Percentiles rank a stretch among this genome's conserved stretches.
Conservation (phyloP, 805 yeast genomes). For the Wickerhamomyces silvicola region DNA sequence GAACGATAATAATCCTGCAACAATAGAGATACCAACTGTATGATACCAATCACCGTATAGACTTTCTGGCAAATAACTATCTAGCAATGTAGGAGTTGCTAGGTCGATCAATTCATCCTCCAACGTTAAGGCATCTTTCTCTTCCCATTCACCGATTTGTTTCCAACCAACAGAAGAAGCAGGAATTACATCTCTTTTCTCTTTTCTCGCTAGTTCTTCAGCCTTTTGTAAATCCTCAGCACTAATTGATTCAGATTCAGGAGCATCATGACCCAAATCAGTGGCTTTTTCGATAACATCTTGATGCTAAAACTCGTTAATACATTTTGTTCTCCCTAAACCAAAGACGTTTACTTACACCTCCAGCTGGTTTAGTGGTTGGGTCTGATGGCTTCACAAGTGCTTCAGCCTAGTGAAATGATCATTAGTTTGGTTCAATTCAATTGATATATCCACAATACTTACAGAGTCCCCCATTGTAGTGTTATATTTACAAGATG, state of each 20-base stretch:
- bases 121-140: conserved; percentile 51
- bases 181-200: conserved; percentile 42
- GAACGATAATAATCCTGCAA: conserved; percentile 72
- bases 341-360: conserved; percentile 7
- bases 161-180: conserved; percentile 89
- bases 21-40: conserved; percentile 62
- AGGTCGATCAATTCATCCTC: conserved; percentile 73
- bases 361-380: conserved; percentile 11
- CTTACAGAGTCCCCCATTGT: too few species aligned
- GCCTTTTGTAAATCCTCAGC: conserved; percentile 17
- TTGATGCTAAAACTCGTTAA: conserved; percentile 11
- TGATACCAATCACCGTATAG: conserved; percentile 97
- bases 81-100: conserved; percentile 66
- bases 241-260: conserved; percentile 10
- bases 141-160: conserved; percentile 85
- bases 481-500: too few species aligned
- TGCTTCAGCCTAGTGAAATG: too few species aligned
- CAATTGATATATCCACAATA: too few species aligned
- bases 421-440: too few species aligned
- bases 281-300: conserved; percentile 14
- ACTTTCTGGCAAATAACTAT: conserved; percentile 64
- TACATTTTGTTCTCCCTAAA: background rate
- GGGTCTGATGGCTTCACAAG: conserved; percentile 10
- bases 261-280: conserved; percentile 1
- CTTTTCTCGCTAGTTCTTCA: conserved; percentile 19